A percentile compares a stretch with the other conserved stretches of the same genome.
Conservation (phyloP, 2,329 filamentous ascomycete species). For the Exophiala lecanii-corni region DNA sequence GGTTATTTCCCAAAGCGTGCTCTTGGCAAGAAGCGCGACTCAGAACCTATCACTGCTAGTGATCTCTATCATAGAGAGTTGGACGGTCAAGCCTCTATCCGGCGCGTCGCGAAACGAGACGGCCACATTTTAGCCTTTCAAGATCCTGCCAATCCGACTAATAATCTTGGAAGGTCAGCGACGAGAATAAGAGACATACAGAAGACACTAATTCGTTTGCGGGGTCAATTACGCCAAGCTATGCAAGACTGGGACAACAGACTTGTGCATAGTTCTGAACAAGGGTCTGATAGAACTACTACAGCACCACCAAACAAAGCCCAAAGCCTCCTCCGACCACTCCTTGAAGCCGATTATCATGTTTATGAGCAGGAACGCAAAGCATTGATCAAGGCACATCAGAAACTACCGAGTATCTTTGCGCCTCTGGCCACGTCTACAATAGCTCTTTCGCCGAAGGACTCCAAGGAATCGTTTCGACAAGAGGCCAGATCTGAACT, state of each 20-base stretch:
- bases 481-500: no score
- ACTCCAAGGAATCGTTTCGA: no score
- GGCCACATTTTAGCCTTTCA: slow-evolving; percentile 50
- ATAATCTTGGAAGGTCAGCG: slow-evolving; percentile 50
- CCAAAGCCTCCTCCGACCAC: slow-evolving; percentile 16
- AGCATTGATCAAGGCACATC: slow-evolving; percentile 8
- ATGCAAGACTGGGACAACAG: slow-evolving; percentile 17
- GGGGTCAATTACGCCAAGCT: slow-evolving; percentile 12
- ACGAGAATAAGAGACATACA: slow-evolving; percentile 49
- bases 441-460: no score
- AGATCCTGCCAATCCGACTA: slow-evolving; percentile 55
- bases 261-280: neutral
- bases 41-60: slow-evolving; percentile 2
- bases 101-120: slow-evolving; percentile 2
- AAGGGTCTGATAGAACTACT: neutral
- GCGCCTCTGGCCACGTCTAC: neutral
- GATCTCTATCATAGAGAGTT: slow-evolving; percentile 11
- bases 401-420: neutral
- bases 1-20: slow-evolving; percentile 38
- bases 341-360: slow-evolving; percentile 24
- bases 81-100: slow-evolving; percentile 9
- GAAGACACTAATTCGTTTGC: slow-evolving; percentile 34
- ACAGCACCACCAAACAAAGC: neutral
- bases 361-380: slow-evolving; percentile 21
- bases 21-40: no score